Evolutionary conservation across 345 rosid genomes (phyloP), one percentile per base, ranked within the genome.

Genomic region (Hevea brasiliensis): DNA sequence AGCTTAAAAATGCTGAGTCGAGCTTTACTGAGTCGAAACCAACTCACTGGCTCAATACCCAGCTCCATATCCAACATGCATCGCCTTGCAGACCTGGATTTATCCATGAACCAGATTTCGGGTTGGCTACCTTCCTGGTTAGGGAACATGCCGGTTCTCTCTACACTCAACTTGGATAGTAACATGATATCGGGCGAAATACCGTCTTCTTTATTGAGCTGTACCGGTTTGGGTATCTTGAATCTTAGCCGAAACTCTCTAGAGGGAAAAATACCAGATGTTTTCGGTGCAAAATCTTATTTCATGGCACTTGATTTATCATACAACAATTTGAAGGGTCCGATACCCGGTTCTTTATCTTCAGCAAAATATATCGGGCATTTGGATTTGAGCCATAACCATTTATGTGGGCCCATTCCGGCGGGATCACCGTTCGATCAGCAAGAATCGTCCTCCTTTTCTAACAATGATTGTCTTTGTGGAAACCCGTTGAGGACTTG

Each of bases 361-460:
- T 84, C 91, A 64, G 84, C 91, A 1, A 78, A 75, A 23, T 94
- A 77, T 71, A 73, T 94, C 56, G 97, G 98, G 1, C 97, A 92
- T 73, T 58, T 92, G 63, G 98, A 94, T 80, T 72, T 94, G 67
- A 94, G 98, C 80, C 86, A 92, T 61, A 94, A 94, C 82, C 92
- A 77, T 85, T 89, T 94, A 8, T 94, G 98, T 72, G 98, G 97
- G 56, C 58, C 88, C 13, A 94, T 94, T 60, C 98, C 98, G 7
- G 56, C 48, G 1, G 98, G 98, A 10, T 74, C 84, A 61, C 97
- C 98, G 17, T 94, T 94, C 67, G 95, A 88, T 68, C 92, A 81
- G 67, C 84, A 89, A 0, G 95, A 87, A 63, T 86, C 85, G 40
- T 69, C 97, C 21, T 94, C 98, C 41, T 90, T 90, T 67, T 76